Evolutionary conservation across 805 yeast genomes (phyloP).

Genomic region (Candida railenensis): DNA sequence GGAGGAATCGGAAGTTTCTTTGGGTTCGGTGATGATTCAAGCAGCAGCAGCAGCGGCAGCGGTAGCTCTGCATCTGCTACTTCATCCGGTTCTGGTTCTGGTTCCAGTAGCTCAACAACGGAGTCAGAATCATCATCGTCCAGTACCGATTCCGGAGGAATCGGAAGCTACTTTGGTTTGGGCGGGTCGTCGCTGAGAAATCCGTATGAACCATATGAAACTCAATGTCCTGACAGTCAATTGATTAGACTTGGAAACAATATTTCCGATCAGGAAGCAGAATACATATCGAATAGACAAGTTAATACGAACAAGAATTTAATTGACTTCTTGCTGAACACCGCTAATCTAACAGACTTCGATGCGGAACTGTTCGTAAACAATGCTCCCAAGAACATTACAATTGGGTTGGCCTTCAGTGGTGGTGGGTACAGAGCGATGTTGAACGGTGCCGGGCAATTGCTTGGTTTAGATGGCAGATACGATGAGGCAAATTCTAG

Average conservation of each 20-base stretch:
- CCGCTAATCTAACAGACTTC: conserved; percentile 31
- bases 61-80: not conserved
- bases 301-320: conserved; percentile 28
- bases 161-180: not conserved
- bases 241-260: conserved; percentile 27
- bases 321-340: conserved; percentile 24
- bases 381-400: conserved; percentile 20
- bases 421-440: conserved; percentile 95
- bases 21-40: not conserved
- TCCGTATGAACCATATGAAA: conserved; percentile 29
- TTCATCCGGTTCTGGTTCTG: not conserved
- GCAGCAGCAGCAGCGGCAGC: not conserved
- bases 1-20: not conserved
- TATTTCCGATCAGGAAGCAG: conserved; percentile 22
- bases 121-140: not conserved
- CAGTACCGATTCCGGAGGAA: not conserved
- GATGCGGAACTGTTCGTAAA: conserved; percentile 29
- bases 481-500: conserved; percentile 48
- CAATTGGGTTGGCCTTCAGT: conserved; percentile 34
- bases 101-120: not conserved
- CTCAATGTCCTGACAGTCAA: conserved; percentile 27
- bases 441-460: conserved; percentile 81
- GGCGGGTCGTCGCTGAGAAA: conserved; percentile 9
- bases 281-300: conserved; percentile 25
- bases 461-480: conserved; percentile 76